phyloP scores from a whole-genome alignment of 805 yeast species.

The Danielia reshetovae region DNA sequence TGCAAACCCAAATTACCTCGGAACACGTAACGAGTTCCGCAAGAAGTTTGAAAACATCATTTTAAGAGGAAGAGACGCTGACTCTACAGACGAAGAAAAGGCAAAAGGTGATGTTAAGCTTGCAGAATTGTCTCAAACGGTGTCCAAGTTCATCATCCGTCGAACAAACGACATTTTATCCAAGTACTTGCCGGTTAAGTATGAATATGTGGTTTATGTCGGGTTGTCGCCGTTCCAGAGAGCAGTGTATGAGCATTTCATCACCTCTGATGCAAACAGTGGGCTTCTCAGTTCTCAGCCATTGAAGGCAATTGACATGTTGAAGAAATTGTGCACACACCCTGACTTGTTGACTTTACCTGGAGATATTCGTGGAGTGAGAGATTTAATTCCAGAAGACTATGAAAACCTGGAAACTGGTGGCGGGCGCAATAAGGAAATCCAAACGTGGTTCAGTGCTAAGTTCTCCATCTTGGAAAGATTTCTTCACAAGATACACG shows the following conservation, averaged over 20 bases:
- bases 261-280: constrained; percentile 74
- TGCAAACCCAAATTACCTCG: constrained; percentile 92
- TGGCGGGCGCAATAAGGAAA: constrained; percentile 60
- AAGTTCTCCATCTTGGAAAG: constrained; percentile 82
- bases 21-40: constrained; percentile 78
- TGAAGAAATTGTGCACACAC: constrained; percentile 91
- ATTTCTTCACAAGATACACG: constrained; percentile 69
- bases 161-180: constrained; percentile 93
- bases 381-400: constrained; percentile 66
- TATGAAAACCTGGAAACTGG: constrained; percentile 38
- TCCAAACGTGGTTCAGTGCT: constrained; percentile 81
- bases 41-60: constrained; percentile 80
- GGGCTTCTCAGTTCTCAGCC: constrained; percentile 74
- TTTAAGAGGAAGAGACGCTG: constrained; percentile 82
- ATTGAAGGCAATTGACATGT: constrained; percentile 79
- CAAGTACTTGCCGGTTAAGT: constrained; percentile 91
- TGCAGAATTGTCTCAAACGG: constrained; percentile 65
- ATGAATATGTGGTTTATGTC: constrained; percentile 95
- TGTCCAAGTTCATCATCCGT: constrained; percentile 86
- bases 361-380: constrained; percentile 71
- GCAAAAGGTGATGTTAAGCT: constrained; percentile 65
- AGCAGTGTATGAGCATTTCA: constrained; percentile 64
- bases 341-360: constrained; percentile 80
- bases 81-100: constrained; percentile 77
- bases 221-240: constrained; percentile 75